Conservation (phyloP, 768 basidiomycete species). For the Auricularia sp. region DNA sequence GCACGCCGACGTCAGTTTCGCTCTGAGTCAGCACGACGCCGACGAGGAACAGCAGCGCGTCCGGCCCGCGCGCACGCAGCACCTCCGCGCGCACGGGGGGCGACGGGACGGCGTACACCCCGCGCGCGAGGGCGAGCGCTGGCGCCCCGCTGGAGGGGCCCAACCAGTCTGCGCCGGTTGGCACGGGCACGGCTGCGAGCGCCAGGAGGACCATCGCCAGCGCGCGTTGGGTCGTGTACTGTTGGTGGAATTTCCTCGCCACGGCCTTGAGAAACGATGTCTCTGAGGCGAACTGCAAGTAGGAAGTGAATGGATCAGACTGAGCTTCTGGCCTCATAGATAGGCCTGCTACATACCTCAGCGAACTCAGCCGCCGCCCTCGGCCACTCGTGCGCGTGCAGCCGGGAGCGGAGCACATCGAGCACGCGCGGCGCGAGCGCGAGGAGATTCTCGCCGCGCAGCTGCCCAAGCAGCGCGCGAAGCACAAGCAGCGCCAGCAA, state of each 20-base stretch:
- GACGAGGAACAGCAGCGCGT: slow-evolving; percentile 70
- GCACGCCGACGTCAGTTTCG: slow-evolving; percentile 18
- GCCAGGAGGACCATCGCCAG: slow-evolving; percentile 39
- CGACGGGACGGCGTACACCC: slow-evolving; percentile 51
- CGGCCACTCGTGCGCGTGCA: background rate
- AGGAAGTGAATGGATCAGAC: too few species aligned
- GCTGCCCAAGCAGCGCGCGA: slow-evolving; percentile 46
- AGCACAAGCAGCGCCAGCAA: slow-evolving; percentile 52
- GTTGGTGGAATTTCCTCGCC: slow-evolving; percentile 49
- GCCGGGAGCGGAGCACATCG: slow-evolving; percentile 31
- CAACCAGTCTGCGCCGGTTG: slow-evolving; percentile 54
- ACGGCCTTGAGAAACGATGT: slow-evolving; percentile 37
- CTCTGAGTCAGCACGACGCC: slow-evolving; percentile 42
- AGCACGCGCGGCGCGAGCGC: slow-evolving; percentile 42
- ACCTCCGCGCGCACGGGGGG: slow-evolving; percentile 51
- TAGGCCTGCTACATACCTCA: too few species aligned
- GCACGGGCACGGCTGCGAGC: slow-evolving; percentile 44
- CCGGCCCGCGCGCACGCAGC: slow-evolving; percentile 59
- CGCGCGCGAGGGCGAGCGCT: slow-evolving; percentile 51
- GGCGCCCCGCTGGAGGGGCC: slow-evolving; percentile 14
- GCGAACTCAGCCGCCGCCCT: background rate
- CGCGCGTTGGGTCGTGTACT: too few species aligned
- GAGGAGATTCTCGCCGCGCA: slow-evolving; percentile 52
- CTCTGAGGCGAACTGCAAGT: slow-evolving; percentile 33
- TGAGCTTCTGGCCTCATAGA: too few species aligned